Evolutionary conservation across 768 basidiomycete species (phyloP).

Genomic region (Leccinum longicurvipes): DNA sequence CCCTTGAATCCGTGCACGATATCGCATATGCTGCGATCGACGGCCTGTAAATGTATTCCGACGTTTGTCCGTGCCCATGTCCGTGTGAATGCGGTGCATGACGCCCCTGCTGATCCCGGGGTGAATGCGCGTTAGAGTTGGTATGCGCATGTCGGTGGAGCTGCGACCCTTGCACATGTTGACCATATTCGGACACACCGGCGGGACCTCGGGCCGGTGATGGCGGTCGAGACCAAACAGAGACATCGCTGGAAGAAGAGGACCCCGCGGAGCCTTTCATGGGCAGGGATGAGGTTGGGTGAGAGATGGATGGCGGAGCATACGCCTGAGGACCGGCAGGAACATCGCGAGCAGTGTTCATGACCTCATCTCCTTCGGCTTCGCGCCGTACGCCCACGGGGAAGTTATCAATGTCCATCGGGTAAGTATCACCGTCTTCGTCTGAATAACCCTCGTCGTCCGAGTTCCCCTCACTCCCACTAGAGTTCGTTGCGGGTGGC

Average conservation of each 20-base stretch:
- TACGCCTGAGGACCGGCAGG: conserved; percentile 1
- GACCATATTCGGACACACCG: conserved; percentile 7
- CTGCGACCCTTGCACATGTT: conserved; percentile 2
- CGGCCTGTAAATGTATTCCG: conserved; percentile 29
- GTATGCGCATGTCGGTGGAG: conserved; percentile 15
- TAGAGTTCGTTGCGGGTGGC: conserved; percentile 29
- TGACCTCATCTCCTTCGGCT: conserved; percentile 11
- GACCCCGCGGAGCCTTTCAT: conserved; percentile 20
- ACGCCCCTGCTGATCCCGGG: conserved; percentile 18
- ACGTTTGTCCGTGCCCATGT: conserved; percentile 8
- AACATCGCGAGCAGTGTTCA: not conserved
- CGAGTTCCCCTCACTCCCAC: conserved; percentile 27
- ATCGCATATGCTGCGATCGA: conserved; percentile 32
- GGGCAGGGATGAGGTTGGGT: not conserved
- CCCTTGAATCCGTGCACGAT: conserved; percentile 31
- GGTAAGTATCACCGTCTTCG: conserved; percentile 19
- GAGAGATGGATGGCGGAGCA: conserved; percentile 3
- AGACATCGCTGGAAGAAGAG: conserved; percentile 23
- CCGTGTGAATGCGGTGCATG: conserved; percentile 1
- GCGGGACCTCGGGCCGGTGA: conserved; percentile 21
- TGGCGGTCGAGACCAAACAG: conserved; percentile 25
- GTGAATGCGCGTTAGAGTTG: conserved; percentile 3
- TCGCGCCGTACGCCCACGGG: conserved; percentile 1
- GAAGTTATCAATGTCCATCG: conserved; percentile 23
- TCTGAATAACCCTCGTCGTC: conserved; percentile 28